Percentiles rank a stretch among this genome's conserved stretches.
These are phyloP conservation scores for Coix lacrymajobi DNA, from an alignment of 176 grass and related monocot species.

Conservation along the genomic window DNA sequence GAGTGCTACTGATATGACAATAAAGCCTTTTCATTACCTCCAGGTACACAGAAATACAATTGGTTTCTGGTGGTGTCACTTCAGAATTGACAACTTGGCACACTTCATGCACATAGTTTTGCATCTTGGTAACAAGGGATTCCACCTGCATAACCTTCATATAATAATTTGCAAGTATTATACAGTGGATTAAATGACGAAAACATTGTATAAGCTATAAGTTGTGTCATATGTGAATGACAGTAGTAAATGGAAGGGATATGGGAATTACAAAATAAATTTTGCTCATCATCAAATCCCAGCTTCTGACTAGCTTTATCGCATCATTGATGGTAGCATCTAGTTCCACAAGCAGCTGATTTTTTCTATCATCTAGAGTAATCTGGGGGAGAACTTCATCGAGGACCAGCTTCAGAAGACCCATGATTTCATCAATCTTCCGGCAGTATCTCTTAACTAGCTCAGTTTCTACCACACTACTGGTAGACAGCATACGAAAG, in stretches of 20 bases:
- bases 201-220: not conserved
- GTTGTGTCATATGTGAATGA: not conserved
- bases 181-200: not conserved
- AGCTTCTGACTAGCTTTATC: constrained; percentile 26
- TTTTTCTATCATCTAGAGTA: constrained; percentile 36
- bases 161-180: not conserved
- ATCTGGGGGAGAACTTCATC: constrained; percentile 16
- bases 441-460: constrained; percentile 36
- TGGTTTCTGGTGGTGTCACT: not conserved
- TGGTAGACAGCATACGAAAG: constrained; percentile 21
- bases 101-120: constrained; percentile 14
- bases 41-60: constrained; percentile 9
- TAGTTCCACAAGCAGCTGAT: constrained; percentile 26
- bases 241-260: not conserved
- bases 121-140: constrained; percentile 29
- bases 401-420: constrained; percentile 28
- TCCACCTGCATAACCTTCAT: constrained; percentile 39
- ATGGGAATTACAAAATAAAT: constrained; percentile 44
- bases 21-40: constrained; percentile 30
- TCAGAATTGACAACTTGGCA: constrained; percentile 30
- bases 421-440: constrained; percentile 34
- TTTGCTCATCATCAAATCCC: constrained; percentile 52
- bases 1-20: not conserved
- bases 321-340: constrained; percentile 26
- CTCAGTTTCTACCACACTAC: constrained; percentile 18